These are phyloP conservation scores for Carpinus viminea DNA, from an alignment of 306 rosid genomes.

Conservation along the genomic window DNA sequence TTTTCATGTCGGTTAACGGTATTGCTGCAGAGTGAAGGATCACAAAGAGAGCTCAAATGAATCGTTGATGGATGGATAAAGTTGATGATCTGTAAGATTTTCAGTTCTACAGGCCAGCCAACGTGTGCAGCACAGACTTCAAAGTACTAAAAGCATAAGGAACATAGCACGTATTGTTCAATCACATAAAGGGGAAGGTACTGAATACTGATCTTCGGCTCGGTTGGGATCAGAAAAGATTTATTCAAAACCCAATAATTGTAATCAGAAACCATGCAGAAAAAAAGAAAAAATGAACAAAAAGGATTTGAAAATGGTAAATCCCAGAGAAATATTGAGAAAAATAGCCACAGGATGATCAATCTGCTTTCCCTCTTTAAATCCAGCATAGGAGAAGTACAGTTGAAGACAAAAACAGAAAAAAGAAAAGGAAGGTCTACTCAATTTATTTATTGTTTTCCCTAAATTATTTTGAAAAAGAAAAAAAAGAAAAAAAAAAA, in stretches of 20 bases:
- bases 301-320: neutral
- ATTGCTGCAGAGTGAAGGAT: constrained; percentile 26
- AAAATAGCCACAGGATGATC: constrained; percentile 6
- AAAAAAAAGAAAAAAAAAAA: neutral
- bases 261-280: constrained; percentile 49
- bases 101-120: constrained; percentile 39
- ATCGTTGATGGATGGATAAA: constrained; percentile 17
- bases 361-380: constrained; percentile 38
- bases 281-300: neutral
- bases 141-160: constrained; percentile 74
- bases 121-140: constrained; percentile 63
- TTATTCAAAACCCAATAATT: constrained; percentile 23
- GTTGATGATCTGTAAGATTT: constrained; percentile 36
- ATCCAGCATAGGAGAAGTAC: constrained; percentile 42
- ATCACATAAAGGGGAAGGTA: constrained; percentile 54
- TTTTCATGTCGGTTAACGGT: constrained; percentile 26
- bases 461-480: constrained; percentile 11
- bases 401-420: constrained; percentile 51
- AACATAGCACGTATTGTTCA: constrained; percentile 86
- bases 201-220: constrained; percentile 54
- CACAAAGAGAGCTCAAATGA: constrained; percentile 21
- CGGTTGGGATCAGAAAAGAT: constrained; percentile 49
- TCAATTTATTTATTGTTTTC: neutral
- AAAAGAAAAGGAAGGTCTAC: constrained; percentile 29
- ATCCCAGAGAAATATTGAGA: neutral